Base-by-base conservation (phyloP, 345 rosid genomes). In the Salix exigua region DNA sequence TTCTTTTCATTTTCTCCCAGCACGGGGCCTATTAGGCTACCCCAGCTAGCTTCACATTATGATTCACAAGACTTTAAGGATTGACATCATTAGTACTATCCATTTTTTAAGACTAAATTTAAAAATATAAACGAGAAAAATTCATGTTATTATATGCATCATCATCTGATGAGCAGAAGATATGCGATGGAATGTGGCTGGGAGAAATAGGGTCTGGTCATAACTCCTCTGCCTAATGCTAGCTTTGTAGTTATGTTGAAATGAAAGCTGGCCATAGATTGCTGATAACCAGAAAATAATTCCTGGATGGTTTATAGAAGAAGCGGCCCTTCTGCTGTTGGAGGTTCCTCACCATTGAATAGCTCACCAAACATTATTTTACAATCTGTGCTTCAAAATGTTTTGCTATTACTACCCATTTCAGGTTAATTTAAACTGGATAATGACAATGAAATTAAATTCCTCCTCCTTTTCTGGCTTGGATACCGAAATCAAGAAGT, bases 181-280 rank as follows among this genome's bases (percentile, higher is more conserved):
- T n/a, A n/a, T 58, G 62, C 28, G n/a, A 58, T 58, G 68, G 31
- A 58, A 26, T 19, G 65, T 37, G 12, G 66, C 76, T 53, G 58
- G 66, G 71, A 51, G 44, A 72, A 23, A 14, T 53, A 42, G 12
- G 53, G 71, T 28, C 62, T 70, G 5, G 62, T 62, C 68, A 3
- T 44, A 1, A 70, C 64, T 68, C 42, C 35, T 64, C 40, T 16
- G 66, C 30, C 40, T 28, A 33, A 33, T 33, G 35, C 35, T 33
- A 4, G 35, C 35, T 33, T 31, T 46, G 75, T 11, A 46, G 35
- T 62, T 48, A 50, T 46, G 63, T n/a, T 44, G 80, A 46, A 63
- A 50, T 11, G 76, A 78, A 78, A 51, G 80, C 66, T 26, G 80
- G 66, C 46, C 66, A 25, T 68, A 40, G 64, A 58, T 60, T 19